Percentiles rank a stretch among this genome's conserved stretches.
Evolutionary conservation across 1,284 basidiomycete species (phyloP).

Genomic region (Sporisorium reilianum): DNA sequence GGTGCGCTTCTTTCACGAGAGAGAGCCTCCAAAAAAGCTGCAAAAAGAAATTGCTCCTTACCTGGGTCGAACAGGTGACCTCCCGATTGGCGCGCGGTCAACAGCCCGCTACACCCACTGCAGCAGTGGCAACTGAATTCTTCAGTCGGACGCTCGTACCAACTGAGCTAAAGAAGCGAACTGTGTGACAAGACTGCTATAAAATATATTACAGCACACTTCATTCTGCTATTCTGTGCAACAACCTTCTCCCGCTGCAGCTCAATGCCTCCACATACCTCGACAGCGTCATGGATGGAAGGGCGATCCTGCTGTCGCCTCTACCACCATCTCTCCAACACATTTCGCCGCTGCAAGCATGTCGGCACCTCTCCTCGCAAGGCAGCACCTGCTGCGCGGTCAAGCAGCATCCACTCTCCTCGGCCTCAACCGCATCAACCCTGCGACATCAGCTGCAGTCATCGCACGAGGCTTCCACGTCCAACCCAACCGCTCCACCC

Average conservation of each 20-base stretch:
- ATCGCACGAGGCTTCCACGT: conserved; percentile 17
- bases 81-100: too few relatives aligned
- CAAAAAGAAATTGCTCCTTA: conserved; percentile 47
- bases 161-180: conserved; percentile 55
- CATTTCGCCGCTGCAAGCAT: background rate
- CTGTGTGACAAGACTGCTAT: too few relatives aligned
- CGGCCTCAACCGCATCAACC: background rate
- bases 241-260: background rate
- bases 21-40: too few relatives aligned
- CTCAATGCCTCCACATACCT: conserved; percentile 12
- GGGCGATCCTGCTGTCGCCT: too few relatives aligned
- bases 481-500: background rate
- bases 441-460: background rate
- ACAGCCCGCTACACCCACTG: too few relatives aligned
- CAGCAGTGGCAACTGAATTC: conserved; percentile 43
- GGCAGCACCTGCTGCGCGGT: conserved; percentile 12
- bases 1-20: too few relatives aligned
- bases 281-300: background rate
- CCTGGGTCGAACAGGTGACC: conserved; percentile 52
- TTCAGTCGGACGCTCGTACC: conserved; percentile 61
- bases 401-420: conserved; percentile 9
- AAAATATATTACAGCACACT: conserved; percentile 2
- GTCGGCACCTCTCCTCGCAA: conserved; percentile 15
- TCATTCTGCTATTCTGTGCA: too few relatives aligned
- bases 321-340: background rate